These are phyloP conservation scores for Fusarium gaditjirri DNA, from an alignment of 2,329 filamentous ascomycete genomes.

Conservation along the genomic window DNA sequence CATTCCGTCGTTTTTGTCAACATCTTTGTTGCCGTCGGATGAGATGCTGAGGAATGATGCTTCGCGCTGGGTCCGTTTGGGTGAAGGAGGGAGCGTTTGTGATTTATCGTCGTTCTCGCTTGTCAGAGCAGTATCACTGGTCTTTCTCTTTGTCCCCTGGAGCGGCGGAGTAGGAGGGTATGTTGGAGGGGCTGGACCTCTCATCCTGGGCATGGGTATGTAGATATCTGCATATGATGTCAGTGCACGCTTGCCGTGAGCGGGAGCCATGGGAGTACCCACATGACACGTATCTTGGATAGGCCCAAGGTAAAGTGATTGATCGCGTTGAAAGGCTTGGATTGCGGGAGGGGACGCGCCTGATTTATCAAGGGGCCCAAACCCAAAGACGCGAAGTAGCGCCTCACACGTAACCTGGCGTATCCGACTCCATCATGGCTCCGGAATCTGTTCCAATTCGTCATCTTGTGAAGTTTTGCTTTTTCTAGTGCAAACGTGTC, in stretches of 20 bases:
- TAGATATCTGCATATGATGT: not conserved
- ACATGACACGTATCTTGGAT: not conserved
- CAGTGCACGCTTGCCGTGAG: not conserved
- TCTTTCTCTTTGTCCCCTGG: not conserved
- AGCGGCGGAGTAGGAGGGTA: not conserved
- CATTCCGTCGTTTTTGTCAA: not conserved
- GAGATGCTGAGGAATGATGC: not conserved
- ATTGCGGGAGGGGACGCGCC: not conserved
- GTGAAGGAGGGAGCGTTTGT: not conserved
- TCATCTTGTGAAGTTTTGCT: not conserved
- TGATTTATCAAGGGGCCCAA: not conserved
- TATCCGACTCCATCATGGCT: not conserved
- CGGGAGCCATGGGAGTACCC: not conserved
- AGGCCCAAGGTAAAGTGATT: not conserved
- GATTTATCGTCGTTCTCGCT: not conserved
- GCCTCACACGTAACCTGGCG: not conserved
- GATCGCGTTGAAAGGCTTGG: not conserved
- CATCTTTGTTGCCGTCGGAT: not conserved
- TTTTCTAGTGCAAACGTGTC: not conserved
- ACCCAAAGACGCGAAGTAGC: rapidly evolving
- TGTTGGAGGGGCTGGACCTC: not conserved
- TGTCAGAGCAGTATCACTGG: not conserved
- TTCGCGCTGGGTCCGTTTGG: not conserved
- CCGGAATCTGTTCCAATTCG: not conserved
- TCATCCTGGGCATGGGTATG: not conserved